Conservation (phyloP, 371 early-diverging fungal species). For the Mortierella sp. region DNA sequence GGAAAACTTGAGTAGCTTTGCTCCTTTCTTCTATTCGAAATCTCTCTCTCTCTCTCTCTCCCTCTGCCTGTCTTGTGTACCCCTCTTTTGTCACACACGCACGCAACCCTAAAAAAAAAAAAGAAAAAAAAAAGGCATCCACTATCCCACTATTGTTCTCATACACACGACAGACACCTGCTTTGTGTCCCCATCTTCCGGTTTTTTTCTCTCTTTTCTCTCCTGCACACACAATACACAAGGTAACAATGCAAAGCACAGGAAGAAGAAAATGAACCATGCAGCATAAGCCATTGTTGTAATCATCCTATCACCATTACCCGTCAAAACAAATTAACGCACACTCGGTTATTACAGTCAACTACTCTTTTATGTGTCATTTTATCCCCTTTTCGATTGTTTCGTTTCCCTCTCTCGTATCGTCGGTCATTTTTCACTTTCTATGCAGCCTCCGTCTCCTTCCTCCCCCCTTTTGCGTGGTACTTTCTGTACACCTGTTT, state of each 20-base stretch:
- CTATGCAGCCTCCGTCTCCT: background rate
- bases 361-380: background rate
- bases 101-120: background rate
- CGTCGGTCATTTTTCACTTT: background rate
- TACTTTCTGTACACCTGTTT: background rate
- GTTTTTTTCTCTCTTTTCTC: background rate
- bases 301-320: too few relatives aligned
- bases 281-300: too few relatives aligned
- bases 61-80: background rate
- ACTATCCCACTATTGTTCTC: too few relatives aligned
- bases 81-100: constrained; percentile 4
- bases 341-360: too few relatives aligned
- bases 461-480: background rate
- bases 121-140: background rate
- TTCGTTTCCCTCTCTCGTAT: too few relatives aligned
- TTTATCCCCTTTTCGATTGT: background rate
- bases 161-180: background rate
- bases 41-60: constrained; percentile 1
- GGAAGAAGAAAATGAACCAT: too few relatives aligned
- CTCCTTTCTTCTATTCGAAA: background rate
- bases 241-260: too few relatives aligned
- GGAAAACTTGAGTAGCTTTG: background rate
- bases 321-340: too few relatives aligned
- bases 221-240: background rate
- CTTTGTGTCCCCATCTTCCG: background rate